Evolutionary conservation across 1,284 basidiomycete genomes (phyloP).

Genomic region (Apiotrichum sp.): DNA sequence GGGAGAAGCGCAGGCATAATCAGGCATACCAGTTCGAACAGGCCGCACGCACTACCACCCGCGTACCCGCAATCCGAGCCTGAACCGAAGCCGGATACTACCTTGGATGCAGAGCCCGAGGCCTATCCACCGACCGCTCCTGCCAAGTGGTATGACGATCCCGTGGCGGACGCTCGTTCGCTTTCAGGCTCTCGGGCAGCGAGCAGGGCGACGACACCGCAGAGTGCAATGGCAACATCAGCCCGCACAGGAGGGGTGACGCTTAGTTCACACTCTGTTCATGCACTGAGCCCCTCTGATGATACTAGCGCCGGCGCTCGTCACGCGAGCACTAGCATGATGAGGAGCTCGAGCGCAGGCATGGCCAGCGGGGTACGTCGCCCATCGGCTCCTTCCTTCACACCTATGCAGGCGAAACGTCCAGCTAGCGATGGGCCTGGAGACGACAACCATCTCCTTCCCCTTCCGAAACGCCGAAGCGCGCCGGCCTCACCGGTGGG

Average conservation of each 20-base stretch:
- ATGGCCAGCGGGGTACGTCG: not conserved
- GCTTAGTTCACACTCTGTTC: no score
- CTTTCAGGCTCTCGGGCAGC: not conserved
- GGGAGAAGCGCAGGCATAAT: no score
- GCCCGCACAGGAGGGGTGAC: not conserved
- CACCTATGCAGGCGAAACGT: not conserved
- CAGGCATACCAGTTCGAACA: no score
- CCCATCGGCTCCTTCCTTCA: not conserved
- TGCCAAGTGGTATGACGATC: conserved; percentile 2
- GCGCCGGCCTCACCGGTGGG: not conserved
- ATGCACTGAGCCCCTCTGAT: no score
- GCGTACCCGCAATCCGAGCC: no score
- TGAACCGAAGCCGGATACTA: no score
- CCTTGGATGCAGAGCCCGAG: not conserved
- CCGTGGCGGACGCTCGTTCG: conserved; percentile 1
- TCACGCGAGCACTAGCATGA: no score
- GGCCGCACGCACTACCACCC: no score
- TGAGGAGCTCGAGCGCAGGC: no score
- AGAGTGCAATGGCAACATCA: not conserved
- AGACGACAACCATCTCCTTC: not conserved
- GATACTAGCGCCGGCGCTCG: no score
- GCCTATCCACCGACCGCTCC: not conserved
- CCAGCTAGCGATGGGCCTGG: not conserved
- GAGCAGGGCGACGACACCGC: not conserved
- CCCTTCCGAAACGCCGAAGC: not conserved